Evolutionary conservation across 495 filamentous ascomycete genomes (phyloP).

Genomic region (Cercophora scortea): DNA sequence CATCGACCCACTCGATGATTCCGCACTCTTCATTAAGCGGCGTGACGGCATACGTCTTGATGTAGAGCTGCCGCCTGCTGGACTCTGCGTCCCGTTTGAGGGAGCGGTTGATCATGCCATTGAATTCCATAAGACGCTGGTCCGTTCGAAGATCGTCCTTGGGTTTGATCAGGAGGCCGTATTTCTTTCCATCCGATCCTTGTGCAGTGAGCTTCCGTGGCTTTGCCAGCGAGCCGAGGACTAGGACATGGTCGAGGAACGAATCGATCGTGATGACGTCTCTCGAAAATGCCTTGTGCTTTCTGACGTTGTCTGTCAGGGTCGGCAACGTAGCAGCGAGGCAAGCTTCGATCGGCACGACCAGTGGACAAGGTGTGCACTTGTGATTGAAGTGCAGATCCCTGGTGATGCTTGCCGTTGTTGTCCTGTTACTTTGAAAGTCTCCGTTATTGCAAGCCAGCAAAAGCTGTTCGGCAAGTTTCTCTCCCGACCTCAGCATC

Average conservation of each 20-base stretch:
- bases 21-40: conserved; percentile 97
- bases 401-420: conserved; percentile 57
- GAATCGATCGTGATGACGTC: conserved; percentile 44
- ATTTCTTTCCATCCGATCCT: conserved; percentile 80
- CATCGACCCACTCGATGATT: conserved; percentile 98
- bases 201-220: conserved; percentile 83
- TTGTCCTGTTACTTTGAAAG: conserved; percentile 55
- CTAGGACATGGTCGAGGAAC: conserved; percentile 76
- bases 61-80: conserved; percentile 72
- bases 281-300: conserved; percentile 77
- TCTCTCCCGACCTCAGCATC: conserved; percentile 71
- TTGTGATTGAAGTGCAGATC: conserved; percentile 80
- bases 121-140: conserved; percentile 98
- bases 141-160: conserved; percentile 97
- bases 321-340: conserved; percentile 77
- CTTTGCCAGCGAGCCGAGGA: conserved; percentile 87
- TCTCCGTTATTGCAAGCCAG: conserved; percentile 71
- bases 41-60: conserved; percentile 94
- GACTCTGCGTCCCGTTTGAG: conserved; percentile 85
- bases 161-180: conserved; percentile 89
- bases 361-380: conserved; percentile 71
- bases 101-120: conserved; percentile 91
- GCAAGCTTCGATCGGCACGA: conserved; percentile 79
- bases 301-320: conserved; percentile 57
- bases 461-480: conserved; percentile 76